Conservation (phyloP, 1,139 yeast genomes). For the Trichomonascaceae sp. region DNA sequence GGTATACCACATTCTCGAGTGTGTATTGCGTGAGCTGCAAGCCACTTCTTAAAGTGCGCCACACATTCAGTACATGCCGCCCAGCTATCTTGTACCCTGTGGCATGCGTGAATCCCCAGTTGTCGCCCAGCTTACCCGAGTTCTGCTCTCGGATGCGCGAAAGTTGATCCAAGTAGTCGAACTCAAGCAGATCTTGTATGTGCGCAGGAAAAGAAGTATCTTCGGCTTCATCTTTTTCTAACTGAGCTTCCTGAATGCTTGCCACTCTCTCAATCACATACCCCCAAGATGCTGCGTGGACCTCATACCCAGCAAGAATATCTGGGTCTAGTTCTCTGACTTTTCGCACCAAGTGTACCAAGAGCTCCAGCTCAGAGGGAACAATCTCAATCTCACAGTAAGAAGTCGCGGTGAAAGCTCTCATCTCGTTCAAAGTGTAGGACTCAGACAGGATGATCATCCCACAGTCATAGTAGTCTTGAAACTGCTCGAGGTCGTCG, state of each 20-base stretch:
- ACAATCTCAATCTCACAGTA: conserved; percentile 18
- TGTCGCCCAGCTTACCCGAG: conserved; percentile 41
- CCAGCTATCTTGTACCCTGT: conserved; percentile 60
- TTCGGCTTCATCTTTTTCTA: too few relatives aligned
- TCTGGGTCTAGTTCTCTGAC: conserved; percentile 72
- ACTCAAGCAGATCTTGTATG: conserved; percentile 25
- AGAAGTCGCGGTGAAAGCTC: too few relatives aligned
- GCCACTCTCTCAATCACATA: conserved; percentile 57
- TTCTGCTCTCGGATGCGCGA: conserved; percentile 27
- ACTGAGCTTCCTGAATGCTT: background rate
- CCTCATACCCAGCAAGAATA: conserved; percentile 73
- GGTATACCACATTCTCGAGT: conserved; percentile 62
- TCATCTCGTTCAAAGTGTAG: too few relatives aligned
- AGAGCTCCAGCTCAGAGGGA: conserved; percentile 41
- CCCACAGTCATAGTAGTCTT: conserved; percentile 13
- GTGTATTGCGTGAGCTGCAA: conserved; percentile 54
- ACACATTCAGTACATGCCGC: conserved; percentile 67
- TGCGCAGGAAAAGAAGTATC: too few relatives aligned
- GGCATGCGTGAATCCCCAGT: conserved; percentile 77
- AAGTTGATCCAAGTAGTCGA: conserved; percentile 39
- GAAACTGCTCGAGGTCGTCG: conserved; percentile 6
- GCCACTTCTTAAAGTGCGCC: conserved; percentile 64
- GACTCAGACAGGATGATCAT: too few relatives aligned
- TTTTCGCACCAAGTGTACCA: conserved; percentile 40
- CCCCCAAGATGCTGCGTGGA: conserved; percentile 80